Base-by-base conservation (phyloP, 176 grass and related monocot species). In the bread wheat (Triticum aestivum) region DNA sequence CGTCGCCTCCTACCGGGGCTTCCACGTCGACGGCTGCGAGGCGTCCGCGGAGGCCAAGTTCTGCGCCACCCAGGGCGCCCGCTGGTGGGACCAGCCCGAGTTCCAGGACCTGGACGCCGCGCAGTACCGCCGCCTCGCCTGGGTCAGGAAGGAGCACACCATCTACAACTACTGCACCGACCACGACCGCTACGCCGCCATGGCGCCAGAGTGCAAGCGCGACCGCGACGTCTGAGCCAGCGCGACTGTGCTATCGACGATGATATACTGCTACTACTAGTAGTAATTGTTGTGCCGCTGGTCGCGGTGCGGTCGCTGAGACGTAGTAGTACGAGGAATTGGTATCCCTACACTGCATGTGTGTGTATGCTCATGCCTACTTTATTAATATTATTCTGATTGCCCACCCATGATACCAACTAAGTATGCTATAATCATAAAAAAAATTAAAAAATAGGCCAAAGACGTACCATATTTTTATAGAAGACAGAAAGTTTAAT, bases 81-180 rank as follows among this genome's bases (percentile, higher is more conserved):
- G 89, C 2, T 95, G 94, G 94, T 93, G 94, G 94, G 94, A 95
- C 39, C 87, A 93, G 84, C 66, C 61, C 4, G 94, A 87, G 84
- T 95, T 95, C 82, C 52, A 47, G 51, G 91, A 95, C 83, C 90
- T 96, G 61, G 94, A 96, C 77, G 87, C 9, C 73, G 66, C 39
- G 6, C 91, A 96, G 81, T 93, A 93, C 52, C 75, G 82, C 32
- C 84, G 77, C 20, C 89, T 96, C 14, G 37, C 14, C 1, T 85
- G 85, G 68, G 94, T 93, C 10, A 47, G 39, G 61, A 0, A 33
- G 54, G 8, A 66, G 69, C 6, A 90, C 69, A 96, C 91, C 77
- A 96, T 96, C 74, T 96, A 96, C 68, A 96, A 96, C 89, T 96
- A 93, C 85, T 96, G 91, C 88, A 90, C 87, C 14, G 91, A 93